Base-by-base conservation (phyloP, 169 alveolate species). In the Babesia ovis region DNA sequence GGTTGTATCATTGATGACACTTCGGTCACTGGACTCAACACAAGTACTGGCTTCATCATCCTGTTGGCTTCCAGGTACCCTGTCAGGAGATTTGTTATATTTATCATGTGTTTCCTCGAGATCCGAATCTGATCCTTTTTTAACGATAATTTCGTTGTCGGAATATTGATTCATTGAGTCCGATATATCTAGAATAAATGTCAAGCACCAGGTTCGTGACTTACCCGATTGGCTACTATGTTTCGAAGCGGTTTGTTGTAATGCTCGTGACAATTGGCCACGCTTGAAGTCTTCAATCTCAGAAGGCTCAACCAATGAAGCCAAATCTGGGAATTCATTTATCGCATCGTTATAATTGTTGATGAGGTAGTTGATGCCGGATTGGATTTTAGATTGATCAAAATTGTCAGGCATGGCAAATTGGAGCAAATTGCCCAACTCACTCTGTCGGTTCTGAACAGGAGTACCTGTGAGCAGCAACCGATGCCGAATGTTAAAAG, bases 381-480 rank as follows among this genome's bases (percentile, higher is more conserved):
- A 72, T 48, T 85, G 91, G 11, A 93, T 70, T 29, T 77, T 71
- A 31, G 80, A 77, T 25, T 85, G 90, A 18, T 89, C 91, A 75
- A 93, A 95, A n/a, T 86, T 76, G 32, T 91, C 84, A 11, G 97
- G 97, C 93, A 94, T 91, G 57, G 95, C 80, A 67, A 95, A 95
- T 54, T 91, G 83, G 11, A 94, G 87, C 64, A 95, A 74, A 34
- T 93, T 92, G 64, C 95, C 88, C 68, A 95, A 83, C 81, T 95
- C 98, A 55, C 87, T 84, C 50, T 91, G 86, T 57, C 89, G 82
- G 71, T 94, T 94, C 71, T 94, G 97, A 12, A 94, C 77, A 4
- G 96, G 96, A 29, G 96, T 86, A 12, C 96, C 98, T 0, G 98
- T 95, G n/a, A 95, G 84, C 45, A 95, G 83, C 4, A 94, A 85